A percentile compares a stretch with the other conserved stretches of the same genome.
phyloP scores from a whole-genome alignment of 2,329 filamentous ascomycete genomes.

The Paecilomyces sp. region DNA sequence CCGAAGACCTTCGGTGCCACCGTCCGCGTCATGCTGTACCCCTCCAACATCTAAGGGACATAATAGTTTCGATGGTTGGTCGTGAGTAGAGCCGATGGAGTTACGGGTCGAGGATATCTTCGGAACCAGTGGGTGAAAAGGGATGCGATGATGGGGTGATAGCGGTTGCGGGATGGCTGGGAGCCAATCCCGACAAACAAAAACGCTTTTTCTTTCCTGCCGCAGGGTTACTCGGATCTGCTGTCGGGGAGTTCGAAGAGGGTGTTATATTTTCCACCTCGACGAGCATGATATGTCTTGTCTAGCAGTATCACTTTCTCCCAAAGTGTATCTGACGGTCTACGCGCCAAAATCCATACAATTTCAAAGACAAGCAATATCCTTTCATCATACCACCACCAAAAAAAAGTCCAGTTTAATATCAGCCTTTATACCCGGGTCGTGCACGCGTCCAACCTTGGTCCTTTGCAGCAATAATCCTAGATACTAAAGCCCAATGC shows the following conservation, averaged over 20 bases:
- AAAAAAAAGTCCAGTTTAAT: neutral
- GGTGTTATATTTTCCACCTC: constrained; percentile 14
- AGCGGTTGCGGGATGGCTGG: constrained; percentile 15
- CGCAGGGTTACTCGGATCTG: constrained; percentile 20
- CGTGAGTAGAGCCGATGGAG: constrained; percentile 24
- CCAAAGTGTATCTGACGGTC: constrained; percentile 28
- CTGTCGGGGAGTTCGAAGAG: constrained; percentile 17
- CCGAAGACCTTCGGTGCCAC: constrained; percentile 94
- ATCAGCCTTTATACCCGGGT: neutral
- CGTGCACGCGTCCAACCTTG: neutral
- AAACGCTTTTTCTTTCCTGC: constrained; percentile 22
- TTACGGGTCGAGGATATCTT: constrained; percentile 18
- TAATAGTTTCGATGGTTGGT: constrained; percentile 20
- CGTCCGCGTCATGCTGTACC: constrained; percentile 96
- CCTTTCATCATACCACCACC: neutral
- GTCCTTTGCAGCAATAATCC: neutral
- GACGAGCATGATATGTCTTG: constrained; percentile 20
- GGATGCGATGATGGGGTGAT: constrained; percentile 28
- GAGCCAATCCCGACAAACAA: constrained; percentile 10
- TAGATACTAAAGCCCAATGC: neutral
- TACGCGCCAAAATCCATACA: constrained; percentile 27
- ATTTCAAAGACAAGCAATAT: constrained; percentile 9
- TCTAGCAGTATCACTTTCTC: constrained; percentile 21
- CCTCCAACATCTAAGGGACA: constrained; percentile 80
- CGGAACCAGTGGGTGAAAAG: constrained; percentile 14